These are phyloP conservation scores for Sporothrix luriei DNA, from an alignment of 2,329 filamentous ascomycete species.

Conservation along the genomic window DNA sequence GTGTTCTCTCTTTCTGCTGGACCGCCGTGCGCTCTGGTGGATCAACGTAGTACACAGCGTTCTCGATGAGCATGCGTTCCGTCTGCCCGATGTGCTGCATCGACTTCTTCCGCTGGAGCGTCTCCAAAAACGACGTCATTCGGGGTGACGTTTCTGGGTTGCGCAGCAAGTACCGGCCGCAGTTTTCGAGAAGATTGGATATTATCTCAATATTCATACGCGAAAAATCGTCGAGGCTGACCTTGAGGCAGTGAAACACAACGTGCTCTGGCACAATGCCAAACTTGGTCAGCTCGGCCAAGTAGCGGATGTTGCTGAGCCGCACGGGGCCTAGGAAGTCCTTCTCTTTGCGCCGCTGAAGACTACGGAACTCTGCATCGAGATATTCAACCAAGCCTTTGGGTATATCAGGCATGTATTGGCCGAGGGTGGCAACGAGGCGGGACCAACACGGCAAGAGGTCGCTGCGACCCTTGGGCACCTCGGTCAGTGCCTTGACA, in stretches of 20 bases:
- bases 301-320: conserved; percentile 92
- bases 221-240: conserved; percentile 95
- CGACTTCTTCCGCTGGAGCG: conserved; percentile 90
- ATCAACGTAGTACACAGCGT: conserved; percentile 96
- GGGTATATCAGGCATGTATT: conserved; percentile 92
- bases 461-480: conserved; percentile 91
- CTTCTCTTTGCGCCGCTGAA: conserved; percentile 95
- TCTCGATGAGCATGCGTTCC: conserved; percentile 97
- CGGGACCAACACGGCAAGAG: conserved; percentile 89
- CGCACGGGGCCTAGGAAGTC: conserved; percentile 95
- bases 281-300: conserved; percentile 96
- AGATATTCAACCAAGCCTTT: conserved; percentile 89
- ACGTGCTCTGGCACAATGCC: conserved; percentile 97
- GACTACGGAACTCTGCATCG: conserved; percentile 93
- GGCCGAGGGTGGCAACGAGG: conserved; percentile 86
- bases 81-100: conserved; percentile 94
- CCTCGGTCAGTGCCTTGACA: conserved; percentile 88
- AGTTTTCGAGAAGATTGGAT: conserved; percentile 93
- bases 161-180: conserved; percentile 87
- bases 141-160: conserved; percentile 90
- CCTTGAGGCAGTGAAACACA: conserved; percentile 97
- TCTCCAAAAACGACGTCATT: conserved; percentile 93
- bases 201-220: conserved; percentile 99
- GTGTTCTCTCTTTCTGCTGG: conserved; percentile 92
- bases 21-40: conserved; percentile 92